These are phyloP conservation scores for Volvox africanus DNA, from an alignment of 139 green algal species.

Conservation along the genomic window DNA sequence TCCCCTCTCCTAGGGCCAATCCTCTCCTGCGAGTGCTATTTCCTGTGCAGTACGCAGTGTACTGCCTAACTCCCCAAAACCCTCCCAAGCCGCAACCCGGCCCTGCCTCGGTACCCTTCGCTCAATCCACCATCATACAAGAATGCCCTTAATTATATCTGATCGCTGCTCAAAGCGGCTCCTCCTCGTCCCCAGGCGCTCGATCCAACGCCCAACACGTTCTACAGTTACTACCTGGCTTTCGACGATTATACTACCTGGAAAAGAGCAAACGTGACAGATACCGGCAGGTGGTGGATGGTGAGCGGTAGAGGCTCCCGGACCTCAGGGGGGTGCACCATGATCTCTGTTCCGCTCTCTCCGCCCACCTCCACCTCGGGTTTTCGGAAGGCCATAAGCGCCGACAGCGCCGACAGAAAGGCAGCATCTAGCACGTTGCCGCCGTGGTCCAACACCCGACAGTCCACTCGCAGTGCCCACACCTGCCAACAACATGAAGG, in stretches of 20 bases:
- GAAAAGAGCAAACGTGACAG: constrained; percentile 88
- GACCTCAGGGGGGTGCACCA: constrained; percentile 66
- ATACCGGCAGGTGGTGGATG: constrained; percentile 91
- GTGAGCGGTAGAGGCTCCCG: constrained; percentile 87
- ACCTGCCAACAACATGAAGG: constrained; percentile 60
- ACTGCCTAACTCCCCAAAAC: too few species aligned
- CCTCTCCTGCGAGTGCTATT: too few species aligned
- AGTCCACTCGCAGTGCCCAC: constrained; percentile 84
- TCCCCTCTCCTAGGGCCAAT: too few species aligned
- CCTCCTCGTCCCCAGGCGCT: too few species aligned
- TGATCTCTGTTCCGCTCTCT: constrained; percentile 46
- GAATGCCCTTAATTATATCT: too few species aligned
- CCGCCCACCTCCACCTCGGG: constrained; percentile 58
- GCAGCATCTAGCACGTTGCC: constrained; percentile 88
- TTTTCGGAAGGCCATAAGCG: constrained; percentile 81
- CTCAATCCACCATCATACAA: too few species aligned
- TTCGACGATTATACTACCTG: constrained; percentile 56
- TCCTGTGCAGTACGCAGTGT: too few species aligned
- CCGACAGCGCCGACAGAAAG: constrained; percentile 81
- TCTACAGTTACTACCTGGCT: too few species aligned
- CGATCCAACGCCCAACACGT: too few species aligned
- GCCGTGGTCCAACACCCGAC: constrained; percentile 84
- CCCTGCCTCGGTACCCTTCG: too few species aligned
- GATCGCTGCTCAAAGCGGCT: too few species aligned
- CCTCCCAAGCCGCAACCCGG: too few species aligned